These are phyloP conservation scores for Hippophae gyantsensis DNA, from an alignment of 306 rosid species.

Conservation along the genomic window DNA sequence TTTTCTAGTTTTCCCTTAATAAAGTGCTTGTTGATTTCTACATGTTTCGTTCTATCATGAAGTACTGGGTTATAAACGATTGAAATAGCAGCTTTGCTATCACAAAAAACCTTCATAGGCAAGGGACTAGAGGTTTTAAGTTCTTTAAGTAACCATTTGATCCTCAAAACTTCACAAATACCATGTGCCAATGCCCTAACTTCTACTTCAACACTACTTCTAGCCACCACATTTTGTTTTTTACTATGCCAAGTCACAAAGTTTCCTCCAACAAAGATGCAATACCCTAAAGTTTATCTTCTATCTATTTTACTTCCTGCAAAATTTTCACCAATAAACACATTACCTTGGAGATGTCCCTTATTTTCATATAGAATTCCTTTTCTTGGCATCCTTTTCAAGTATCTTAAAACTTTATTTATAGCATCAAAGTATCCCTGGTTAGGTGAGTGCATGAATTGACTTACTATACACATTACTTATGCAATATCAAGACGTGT, in stretches of 20 bases:
- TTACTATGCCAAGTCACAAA: not conserved
- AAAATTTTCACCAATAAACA: no score
- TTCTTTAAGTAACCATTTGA: not conserved
- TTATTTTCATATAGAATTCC: no score
- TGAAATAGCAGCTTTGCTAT: not conserved
- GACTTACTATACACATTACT: no score
- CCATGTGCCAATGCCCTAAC: not conserved
- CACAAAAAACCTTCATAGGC: not conserved
- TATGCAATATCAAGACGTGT: no score
- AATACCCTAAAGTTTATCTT: not conserved
- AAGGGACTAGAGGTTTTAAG: not conserved
- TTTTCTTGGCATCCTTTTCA: no score
- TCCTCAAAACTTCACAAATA: not conserved
- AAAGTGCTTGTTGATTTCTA: not conserved
- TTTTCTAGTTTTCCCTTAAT: not conserved
- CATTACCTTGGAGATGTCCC: no score
- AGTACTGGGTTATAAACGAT: not conserved
- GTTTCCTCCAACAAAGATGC: constrained; percentile 1
- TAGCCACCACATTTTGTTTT: not conserved
- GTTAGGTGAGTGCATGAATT: no score
- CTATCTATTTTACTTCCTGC: not conserved
- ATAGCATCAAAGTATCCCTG: no score
- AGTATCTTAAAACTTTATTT: no score
- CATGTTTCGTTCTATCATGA: not conserved
- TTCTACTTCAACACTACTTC: no score